Evolutionary conservation across 2,329 filamentous ascomycete species (phyloP), one percentile per base, ranked within the genome.

Genomic region (Fusarium avenaceum): DNA sequence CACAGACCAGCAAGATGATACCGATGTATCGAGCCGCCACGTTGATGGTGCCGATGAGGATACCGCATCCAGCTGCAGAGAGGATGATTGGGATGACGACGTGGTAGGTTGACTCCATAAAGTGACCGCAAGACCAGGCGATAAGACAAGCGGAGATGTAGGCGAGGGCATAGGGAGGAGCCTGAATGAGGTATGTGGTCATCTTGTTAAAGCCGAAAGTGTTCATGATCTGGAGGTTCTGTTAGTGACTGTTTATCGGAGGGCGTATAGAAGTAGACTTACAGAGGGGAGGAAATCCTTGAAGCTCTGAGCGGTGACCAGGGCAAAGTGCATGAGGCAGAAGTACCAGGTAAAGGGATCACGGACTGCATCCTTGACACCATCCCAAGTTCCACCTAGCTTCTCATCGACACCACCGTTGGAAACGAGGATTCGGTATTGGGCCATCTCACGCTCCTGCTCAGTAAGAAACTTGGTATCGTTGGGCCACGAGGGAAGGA

Each of bases 281-380:
- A 76, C 73, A 58, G 80, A 82, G 6, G 81, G 81, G 38, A 81
- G 78, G 74, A 82, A 83, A 47, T 80, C 80, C 57, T 81, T 81
- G 72, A 80, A 80, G 1, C 79, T 77, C 67, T 72, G 73, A 3
- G 79, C 80, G 7, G 83, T 76, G 17, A 84, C 81, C 43, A 84
- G 81, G 9, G 78, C 78, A 15, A 81, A 81, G 55, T 82, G 80
- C 65, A 81, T 79, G 10, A 70, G 58, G 8, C 75, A 76, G 66
- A 82, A 81, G 52, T 76, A 69, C 75, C 77, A 80, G 1, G 79
- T 80, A 55, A 80, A 80, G 0, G 79, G 79, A 48, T 81, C 79
- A 42, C 52, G 75, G 46, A 74, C 46, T 4, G 76, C 77, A 19
- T 74, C 65, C 53, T 75, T 76, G 14, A 81, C 63, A 13, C 80